Percentiles rank a stretch among this genome's conserved stretches.
Conservation (phyloP, 1,284 basidiomycete genomes). For the Gomphus sp. region DNA sequence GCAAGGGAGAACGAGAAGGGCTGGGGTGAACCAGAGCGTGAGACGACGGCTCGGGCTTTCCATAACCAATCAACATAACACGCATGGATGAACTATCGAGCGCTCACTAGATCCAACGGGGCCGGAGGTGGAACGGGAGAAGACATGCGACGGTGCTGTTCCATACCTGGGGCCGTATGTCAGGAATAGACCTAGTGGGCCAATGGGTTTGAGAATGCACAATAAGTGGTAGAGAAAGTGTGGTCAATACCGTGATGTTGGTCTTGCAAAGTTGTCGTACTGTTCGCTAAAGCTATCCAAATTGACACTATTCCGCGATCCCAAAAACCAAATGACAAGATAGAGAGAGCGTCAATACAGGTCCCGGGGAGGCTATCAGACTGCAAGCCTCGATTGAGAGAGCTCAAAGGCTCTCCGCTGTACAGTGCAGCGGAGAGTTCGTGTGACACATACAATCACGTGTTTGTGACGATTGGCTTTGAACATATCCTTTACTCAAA, state of each 20-base stretch:
- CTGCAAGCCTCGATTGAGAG: background rate
- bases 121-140: slow-evolving; percentile 17
- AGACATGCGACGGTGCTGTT: slow-evolving; percentile 26
- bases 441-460: background rate
- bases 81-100: background rate
- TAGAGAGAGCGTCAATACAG: background rate
- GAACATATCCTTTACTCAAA: too few relatives aligned
- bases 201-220: background rate
- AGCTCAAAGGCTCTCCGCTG: background rate
- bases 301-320: background rate
- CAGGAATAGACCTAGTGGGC: slow-evolving; percentile 19
- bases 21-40: background rate
- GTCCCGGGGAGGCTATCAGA: too few relatives aligned
- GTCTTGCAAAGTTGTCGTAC: background rate
- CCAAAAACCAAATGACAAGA: background rate
- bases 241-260: background rate
- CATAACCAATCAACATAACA: background rate
- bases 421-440: background rate
- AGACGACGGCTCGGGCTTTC: slow-evolving; percentile 1
- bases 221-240: background rate
- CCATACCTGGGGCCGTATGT: slow-evolving; percentile 20
- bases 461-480: background rate
- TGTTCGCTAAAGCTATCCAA: background rate
- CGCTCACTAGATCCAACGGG: slow-evolving; percentile 7
- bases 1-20: slow-evolving; percentile 42